A percentile compares a stretch with the other conserved stretches of the same genome.
Conservation (phyloP, 23 red algal species). For the Agarophyton chilense region DNA sequence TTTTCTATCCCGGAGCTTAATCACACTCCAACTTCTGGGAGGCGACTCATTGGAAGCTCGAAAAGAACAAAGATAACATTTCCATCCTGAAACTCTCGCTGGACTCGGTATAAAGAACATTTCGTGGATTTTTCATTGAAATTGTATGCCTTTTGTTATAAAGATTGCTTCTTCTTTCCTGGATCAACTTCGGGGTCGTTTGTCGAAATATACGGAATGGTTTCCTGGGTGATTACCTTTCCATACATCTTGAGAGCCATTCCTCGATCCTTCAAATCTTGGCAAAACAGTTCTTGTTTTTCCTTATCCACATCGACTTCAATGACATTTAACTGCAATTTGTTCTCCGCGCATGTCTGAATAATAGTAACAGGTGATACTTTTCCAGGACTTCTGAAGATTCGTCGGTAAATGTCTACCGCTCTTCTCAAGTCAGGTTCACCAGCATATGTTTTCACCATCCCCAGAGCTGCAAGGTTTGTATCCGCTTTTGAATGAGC, state of each 20-base stretch:
- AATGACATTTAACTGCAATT: slow-evolving; percentile 19
- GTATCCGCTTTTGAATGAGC: slow-evolving; percentile 27
- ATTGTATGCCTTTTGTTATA: neutral
- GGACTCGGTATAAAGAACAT: too few species aligned
- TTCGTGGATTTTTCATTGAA: too few species aligned
- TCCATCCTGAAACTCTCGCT: too few species aligned
- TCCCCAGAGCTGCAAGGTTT: slow-evolving; percentile 38
- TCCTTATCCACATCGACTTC: slow-evolving; percentile 4
- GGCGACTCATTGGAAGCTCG: too few species aligned
- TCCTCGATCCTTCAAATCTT: slow-evolving; percentile 23
- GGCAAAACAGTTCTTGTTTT: slow-evolving; percentile 38
- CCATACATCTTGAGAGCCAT: slow-evolving; percentile 40
- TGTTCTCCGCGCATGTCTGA: neutral
- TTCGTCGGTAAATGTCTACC: slow-evolving; percentile 24
- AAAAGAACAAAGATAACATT: too few species aligned
- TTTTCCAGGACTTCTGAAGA: neutral
- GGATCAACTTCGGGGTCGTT: neutral
- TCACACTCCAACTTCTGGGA: too few species aligned
- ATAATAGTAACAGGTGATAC: slow-evolving; percentile 7
- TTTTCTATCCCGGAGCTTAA: too few species aligned
- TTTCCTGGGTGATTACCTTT: slow-evolving; percentile 11
- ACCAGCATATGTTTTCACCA: neutral
- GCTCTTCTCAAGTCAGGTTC: slow-evolving; percentile 9
- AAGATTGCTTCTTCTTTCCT: neutral
- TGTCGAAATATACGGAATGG: neutral